These are phyloP conservation scores for Blastobotrys mokoenaii DNA, from an alignment of 805 yeast species.

Conservation along the genomic window DNA sequence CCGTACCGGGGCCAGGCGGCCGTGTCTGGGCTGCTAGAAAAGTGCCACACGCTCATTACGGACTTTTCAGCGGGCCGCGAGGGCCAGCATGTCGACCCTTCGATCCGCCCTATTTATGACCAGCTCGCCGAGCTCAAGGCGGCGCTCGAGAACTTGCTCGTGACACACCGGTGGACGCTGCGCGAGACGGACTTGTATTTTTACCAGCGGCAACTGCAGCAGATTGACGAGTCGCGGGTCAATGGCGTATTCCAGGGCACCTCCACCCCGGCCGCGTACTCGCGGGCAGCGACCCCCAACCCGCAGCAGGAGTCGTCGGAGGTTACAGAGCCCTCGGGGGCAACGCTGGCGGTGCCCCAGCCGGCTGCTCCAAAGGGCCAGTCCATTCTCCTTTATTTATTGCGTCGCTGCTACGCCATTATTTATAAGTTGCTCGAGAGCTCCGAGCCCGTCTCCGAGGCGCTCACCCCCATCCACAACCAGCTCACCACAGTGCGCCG, in stretches of 20 bases:
- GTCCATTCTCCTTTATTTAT: slow-evolving; percentile 57
- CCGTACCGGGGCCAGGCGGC: slow-evolving; percentile 23
- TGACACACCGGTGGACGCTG: slow-evolving; percentile 95
- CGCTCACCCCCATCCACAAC: slow-evolving; percentile 87
- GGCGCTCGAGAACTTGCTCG: slow-evolving; percentile 70
- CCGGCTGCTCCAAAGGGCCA: slow-evolving; percentile 15
- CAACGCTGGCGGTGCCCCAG: no score
- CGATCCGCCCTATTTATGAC: slow-evolving; percentile 52
- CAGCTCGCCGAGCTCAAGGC: slow-evolving; percentile 57
- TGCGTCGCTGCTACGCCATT: slow-evolving; percentile 85
- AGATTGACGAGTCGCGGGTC: slow-evolving; percentile 64
- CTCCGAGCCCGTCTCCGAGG: slow-evolving; percentile 92
- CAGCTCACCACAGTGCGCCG: slow-evolving; percentile 87
- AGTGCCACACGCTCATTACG: slow-evolving; percentile 64
- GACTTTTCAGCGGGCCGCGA: slow-evolving; percentile 47
- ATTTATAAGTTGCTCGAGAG: slow-evolving; percentile 84
- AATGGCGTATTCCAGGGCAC: slow-evolving; percentile 41
- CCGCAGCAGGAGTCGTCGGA: no score
- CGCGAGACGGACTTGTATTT: slow-evolving; percentile 89
- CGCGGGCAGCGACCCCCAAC: slow-evolving; percentile 14
- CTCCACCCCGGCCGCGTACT: no score
- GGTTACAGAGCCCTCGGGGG: no score
- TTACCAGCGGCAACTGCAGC: slow-evolving; percentile 66
- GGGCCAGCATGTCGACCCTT: slow-evolving; percentile 34
- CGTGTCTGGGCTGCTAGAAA: slow-evolving; percentile 50